Evolutionary conservation across 2,329 filamentous ascomycete genomes (phyloP), one percentile per base, ranked within the genome.

Genomic region (Alternaria triticina): DNA sequence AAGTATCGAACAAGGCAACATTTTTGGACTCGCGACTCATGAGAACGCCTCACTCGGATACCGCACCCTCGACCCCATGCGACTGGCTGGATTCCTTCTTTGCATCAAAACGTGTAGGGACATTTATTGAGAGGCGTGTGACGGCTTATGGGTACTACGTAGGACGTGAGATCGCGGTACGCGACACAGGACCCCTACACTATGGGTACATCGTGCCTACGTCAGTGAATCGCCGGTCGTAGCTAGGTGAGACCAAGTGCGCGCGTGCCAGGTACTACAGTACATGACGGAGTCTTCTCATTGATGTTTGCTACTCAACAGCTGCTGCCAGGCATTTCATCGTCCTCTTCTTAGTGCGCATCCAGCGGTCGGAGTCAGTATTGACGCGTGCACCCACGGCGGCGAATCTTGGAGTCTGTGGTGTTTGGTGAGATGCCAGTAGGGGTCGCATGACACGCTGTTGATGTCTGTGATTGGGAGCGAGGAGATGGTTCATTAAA

Each of bases 141-240:
- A 52, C 20, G 55, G 60, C 55, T 59, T 54, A 20, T 45, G 33
- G 12, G 56, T 62, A 54, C 54, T 25, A 62, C 60, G 30, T 47
- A 47, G 10, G 49, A 44, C 44, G 6, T 30, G 17, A 43, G 55
- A 49, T 54, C 40, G 60, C 30, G 60, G 30, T 49, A 28, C 49
- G 36, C 56, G 23, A 52, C 40, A 33, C 30, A 27, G n/a, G 25
- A 15, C 49, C 46, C 43, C 27, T 17, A 44, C n/a, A 13, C 40
- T 9, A 43, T 10, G 47, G n/a, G 22, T 47, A 12, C n/a, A 54
- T 54, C 4, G 44, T 27, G 22, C 46, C 15, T 4, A 30, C 12
- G 20, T 58, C 15, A n/a, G 23, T 8, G 23, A 10, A 12, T 12
- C 6, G 27, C 11, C 6, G 11, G 13, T 33, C 17, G 13, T 20